Percentiles rank a stretch among this genome's conserved stretches.
Conservation (phyloP, 345 rosid species). For the Geranium rotundifolium region DNA sequence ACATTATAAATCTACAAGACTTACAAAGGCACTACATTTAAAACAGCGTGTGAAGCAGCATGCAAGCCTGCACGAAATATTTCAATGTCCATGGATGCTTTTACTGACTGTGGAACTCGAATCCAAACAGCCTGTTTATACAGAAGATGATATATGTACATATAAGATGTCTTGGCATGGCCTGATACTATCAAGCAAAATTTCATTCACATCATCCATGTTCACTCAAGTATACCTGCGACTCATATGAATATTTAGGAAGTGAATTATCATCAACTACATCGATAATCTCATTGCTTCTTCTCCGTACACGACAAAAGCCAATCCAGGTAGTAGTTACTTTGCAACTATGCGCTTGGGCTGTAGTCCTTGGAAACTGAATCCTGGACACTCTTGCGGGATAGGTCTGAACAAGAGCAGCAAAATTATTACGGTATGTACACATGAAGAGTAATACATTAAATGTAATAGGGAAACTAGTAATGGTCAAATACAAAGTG, state of each 20-base stretch:
- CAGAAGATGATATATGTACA: not conserved
- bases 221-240: constrained; percentile 46
- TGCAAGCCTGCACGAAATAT: constrained; percentile 63
- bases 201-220: not conserved
- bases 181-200: not conserved
- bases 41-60: constrained; percentile 90
- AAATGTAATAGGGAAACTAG: too few species aligned
- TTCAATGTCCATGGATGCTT: constrained; percentile 32
- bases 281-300: constrained; percentile 37
- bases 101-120: constrained; percentile 51
- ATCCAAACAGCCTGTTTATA: constrained; percentile 80
- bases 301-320: constrained; percentile 41
- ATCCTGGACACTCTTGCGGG: constrained; percentile 26
- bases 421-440: not conserved
- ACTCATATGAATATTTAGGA: constrained; percentile 65
- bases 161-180: too few species aligned
- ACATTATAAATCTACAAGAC: constrained; percentile 12
- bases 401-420: constrained; percentile 49
- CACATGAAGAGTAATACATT: too few species aligned
- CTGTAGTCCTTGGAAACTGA: constrained; percentile 47
- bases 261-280: constrained; percentile 43
- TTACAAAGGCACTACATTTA: constrained; percentile 68
- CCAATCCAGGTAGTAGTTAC: constrained; percentile 89
- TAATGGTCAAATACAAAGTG: too few species aligned
- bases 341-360: constrained; percentile 56